Percentiles rank a stretch among this genome's conserved stretches.
Evolutionary conservation across 2,329 filamentous ascomycete species (phyloP).

Genomic region (Fonsecaea pedrosoi): DNA sequence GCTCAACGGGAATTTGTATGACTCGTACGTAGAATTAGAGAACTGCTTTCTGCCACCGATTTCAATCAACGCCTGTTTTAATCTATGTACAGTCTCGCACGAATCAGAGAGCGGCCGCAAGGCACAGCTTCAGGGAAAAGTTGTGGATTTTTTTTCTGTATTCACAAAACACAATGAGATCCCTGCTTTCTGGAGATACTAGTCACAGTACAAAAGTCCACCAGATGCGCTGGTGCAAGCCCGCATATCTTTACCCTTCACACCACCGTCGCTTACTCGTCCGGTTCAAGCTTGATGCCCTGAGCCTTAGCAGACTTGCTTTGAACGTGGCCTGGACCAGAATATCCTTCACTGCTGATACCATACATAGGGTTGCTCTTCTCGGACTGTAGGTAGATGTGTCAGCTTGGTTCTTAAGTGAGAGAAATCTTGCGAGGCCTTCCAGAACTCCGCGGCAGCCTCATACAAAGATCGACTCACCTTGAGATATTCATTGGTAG

Average conservation of each 20-base stretch:
- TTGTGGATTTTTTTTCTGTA: constrained; percentile 32
- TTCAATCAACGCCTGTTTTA: constrained; percentile 24
- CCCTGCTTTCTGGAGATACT: constrained; percentile 31
- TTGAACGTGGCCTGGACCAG: constrained; percentile 80
- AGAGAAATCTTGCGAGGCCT: not conserved
- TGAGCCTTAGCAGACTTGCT: constrained; percentile 52
- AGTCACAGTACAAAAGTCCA: constrained; percentile 28
- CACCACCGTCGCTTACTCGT: constrained; percentile 26
- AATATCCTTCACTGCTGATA: constrained; percentile 78
- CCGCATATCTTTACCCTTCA: not conserved
- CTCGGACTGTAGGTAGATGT: constrained; percentile 66
- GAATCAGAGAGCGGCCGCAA: constrained; percentile 15
- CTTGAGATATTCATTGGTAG: constrained; percentile 90
- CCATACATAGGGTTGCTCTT: constrained; percentile 86
- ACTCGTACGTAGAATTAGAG: not conserved
- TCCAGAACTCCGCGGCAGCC: constrained; percentile 4
- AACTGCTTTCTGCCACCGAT: constrained; percentile 6
- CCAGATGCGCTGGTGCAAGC: not conserved
- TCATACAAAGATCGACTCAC: constrained; percentile 60
- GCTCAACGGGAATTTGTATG: not conserved
- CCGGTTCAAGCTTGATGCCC: constrained; percentile 38
- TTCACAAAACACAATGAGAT: constrained; percentile 29
- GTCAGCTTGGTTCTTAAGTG: constrained; percentile 23
- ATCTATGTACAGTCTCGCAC: constrained; percentile 33
- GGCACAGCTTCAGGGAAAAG: constrained; percentile 23